Base-by-base conservation (phyloP, 1,284 basidiomycete genomes). In the Heterobasidion occidentale region DNA sequence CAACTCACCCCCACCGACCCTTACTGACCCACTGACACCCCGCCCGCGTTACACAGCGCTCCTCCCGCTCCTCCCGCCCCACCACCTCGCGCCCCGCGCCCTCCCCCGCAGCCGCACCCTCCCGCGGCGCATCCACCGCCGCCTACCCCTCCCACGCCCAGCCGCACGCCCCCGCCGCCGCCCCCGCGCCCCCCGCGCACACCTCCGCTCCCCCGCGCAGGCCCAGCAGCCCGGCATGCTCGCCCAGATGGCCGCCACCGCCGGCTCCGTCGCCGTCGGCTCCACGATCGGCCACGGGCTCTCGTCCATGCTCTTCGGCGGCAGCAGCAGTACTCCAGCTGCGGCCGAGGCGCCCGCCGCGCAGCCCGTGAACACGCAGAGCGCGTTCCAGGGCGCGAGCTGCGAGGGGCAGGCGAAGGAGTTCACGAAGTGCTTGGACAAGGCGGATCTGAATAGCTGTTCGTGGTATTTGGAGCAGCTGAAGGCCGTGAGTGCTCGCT, bases 241-340 rank as follows among this genome's bases (percentile, higher is more conserved):
- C 15, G 75, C 80, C 0, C 86, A 89, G 69, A 94, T 94, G 90
- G 92, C 91, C 55, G 90, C 91, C 14, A 94, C 92, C 7, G 91
- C 90, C 34, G 91, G 90, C 56, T 90, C 88, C 60, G 92, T 94
- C 46, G 92, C 92, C 7, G 77, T 91, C 53, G 91, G 91, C 47
- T 92, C 89, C 14, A 84, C 85, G 53, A 79, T 94, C 60, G 91
- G 92, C 51, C 91, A 94, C 65, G 92, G 91, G 42, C 67, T 94
- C 60, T 91, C 88, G 52, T 80, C 70, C 69, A 91, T 94, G 88
- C 80, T 94, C 56, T 94, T 94, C 62, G 92, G 91, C 51, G 81
- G 86, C 55, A 64, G 71, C 46, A 63, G 66, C 45, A 70, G 71
- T 51, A 71, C 75, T 46, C 74, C 78, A 49, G 49, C 44, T 12